Percentiles rank a stretch among this genome's conserved stretches.
phyloP scores from a whole-genome alignment of 768 basidiomycete species.

The Boletus patriciae region DNA sequence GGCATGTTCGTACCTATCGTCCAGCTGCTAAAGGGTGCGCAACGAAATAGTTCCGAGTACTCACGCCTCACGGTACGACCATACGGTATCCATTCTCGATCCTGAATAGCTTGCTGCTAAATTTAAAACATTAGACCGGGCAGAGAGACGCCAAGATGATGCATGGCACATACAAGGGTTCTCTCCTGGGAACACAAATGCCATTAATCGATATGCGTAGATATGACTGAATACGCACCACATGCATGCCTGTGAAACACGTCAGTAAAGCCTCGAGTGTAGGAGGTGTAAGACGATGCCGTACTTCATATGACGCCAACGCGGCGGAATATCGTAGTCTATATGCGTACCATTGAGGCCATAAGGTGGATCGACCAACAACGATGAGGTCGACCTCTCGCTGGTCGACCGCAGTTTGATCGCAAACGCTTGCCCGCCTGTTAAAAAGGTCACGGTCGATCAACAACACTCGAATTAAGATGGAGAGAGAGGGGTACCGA shows the following conservation, averaged over 20 bases:
- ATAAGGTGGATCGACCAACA: conserved; percentile 74
- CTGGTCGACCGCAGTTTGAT: conserved; percentile 73
- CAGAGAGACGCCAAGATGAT: neutral
- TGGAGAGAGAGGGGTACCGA: conserved; percentile 40
- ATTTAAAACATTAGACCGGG: neutral
- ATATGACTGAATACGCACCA: conserved; percentile 34
- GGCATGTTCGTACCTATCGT: conserved; percentile 57
- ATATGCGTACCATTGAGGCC: conserved; percentile 42
- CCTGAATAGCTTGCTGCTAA: conserved; percentile 36
- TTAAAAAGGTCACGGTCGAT: neutral
- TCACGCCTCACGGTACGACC: conserved; percentile 65
- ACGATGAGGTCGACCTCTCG: conserved; percentile 65
- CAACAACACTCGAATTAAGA: neutral
- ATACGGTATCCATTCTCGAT: conserved; percentile 61
- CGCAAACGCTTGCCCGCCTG: conserved; percentile 75
- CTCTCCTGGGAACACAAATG: conserved; percentile 41
- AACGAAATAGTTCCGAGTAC: neutral
- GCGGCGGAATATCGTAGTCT: conserved; percentile 36
- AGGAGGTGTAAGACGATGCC: conserved; percentile 10
- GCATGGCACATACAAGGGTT: conserved; percentile 46
- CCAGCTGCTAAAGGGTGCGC: neutral
- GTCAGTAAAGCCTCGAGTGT: conserved; percentile 1
- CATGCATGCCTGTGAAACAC: conserved; percentile 56
- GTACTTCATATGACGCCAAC: conserved; percentile 79
- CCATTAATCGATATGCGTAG: neutral